Evolutionary conservation across 306 rosid genomes (phyloP).

Genomic region (Clitoria ternatea): DNA sequence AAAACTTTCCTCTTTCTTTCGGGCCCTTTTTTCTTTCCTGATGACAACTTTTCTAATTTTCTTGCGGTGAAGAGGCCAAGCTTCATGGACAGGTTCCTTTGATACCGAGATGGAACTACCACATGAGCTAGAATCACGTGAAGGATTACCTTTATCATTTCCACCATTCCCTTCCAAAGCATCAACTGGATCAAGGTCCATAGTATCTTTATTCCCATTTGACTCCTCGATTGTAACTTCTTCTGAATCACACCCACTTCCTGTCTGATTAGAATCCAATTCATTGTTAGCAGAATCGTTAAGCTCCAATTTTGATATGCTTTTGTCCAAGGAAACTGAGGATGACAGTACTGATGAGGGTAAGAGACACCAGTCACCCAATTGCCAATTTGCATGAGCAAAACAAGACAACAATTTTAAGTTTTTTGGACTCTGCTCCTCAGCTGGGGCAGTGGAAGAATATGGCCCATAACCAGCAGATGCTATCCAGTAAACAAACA

Average conservation of each 20-base stretch:
- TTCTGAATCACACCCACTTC: slow-evolving; percentile 73
- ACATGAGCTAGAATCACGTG: slow-evolving; percentile 61
- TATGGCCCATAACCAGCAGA: slow-evolving; percentile 98
- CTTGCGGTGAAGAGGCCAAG: slow-evolving; percentile 89
- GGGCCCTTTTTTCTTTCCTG: slow-evolving; percentile 79
- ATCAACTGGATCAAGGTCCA: slow-evolving; percentile 60
- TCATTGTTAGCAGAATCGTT: slow-evolving; percentile 49
- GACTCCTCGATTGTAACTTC: slow-evolving; percentile 61
- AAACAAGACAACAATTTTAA: slow-evolving; percentile 83
- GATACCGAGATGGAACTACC: slow-evolving; percentile 59
- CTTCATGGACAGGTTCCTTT: slow-evolving; percentile 72
- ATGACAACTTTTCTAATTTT: slow-evolving; percentile 86
- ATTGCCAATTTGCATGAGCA: slow-evolving; percentile 93
- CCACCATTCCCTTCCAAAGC: slow-evolving; percentile 47
- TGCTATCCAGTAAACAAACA: slow-evolving; percentile 92
- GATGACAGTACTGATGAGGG: slow-evolving; percentile 40
- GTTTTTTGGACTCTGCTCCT: slow-evolving; percentile 91
- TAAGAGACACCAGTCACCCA: slow-evolving; percentile 98
- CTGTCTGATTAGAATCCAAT: slow-evolving; percentile 60
- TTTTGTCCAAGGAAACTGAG: slow-evolving; percentile 46
- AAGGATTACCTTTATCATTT: slow-evolving; percentile 38
- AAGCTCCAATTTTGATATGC: slow-evolving; percentile 51
- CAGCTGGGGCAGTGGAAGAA: slow-evolving; percentile 88
- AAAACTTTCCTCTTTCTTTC: slow-evolving; percentile 89
- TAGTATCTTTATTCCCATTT: slow-evolving; percentile 50